These are phyloP conservation scores for Floccularia luteovirens DNA, from an alignment of 768 basidiomycete genomes.

Conservation along the genomic window DNA sequence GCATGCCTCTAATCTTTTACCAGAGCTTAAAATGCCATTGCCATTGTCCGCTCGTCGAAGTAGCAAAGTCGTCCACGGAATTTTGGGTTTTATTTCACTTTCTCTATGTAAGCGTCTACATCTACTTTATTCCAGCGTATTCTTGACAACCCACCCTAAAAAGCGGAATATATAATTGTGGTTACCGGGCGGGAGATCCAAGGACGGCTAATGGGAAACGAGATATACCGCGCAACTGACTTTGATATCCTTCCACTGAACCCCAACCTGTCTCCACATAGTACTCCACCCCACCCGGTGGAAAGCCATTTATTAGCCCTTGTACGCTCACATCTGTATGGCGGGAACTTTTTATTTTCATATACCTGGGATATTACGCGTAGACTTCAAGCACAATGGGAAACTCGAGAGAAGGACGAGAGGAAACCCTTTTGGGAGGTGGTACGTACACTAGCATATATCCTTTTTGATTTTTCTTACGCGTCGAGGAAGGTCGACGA, in stretches of 20 bases:
- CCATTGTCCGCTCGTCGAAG: conserved; percentile 52
- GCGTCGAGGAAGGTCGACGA: conserved; percentile 66
- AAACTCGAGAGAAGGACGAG: conserved; percentile 38
- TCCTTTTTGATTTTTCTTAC: background rate
- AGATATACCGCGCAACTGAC: conserved; percentile 84
- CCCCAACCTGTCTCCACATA: conserved; percentile 55
- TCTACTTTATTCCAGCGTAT: background rate
- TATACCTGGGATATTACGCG: conserved; percentile 89
- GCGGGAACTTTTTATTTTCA: conserved; percentile 83
- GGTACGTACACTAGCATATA: conserved; percentile 34
- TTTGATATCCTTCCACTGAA: conserved; percentile 89
- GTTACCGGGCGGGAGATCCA: conserved; percentile 77
- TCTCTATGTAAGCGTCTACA: conserved; percentile 48
- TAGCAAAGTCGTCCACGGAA: conserved; percentile 64
- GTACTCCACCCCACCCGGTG: conserved; percentile 74
- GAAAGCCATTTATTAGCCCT: conserved; percentile 86
- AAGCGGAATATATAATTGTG: conserved; percentile 92
- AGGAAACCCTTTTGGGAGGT: conserved; percentile 68
- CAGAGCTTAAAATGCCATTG: conserved; percentile 47
- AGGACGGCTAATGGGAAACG: conserved; percentile 75
- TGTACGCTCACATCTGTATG: conserved; percentile 74
- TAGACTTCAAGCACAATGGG: conserved; percentile 78
- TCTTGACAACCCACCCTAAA: background rate
- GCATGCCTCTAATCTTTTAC: conserved; percentile 1
- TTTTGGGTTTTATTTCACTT: conserved; percentile 70